Percentiles rank a stretch among this genome's conserved stretches.
These are phyloP conservation scores for Aspergillus fumigatiaffinis DNA, from an alignment of 2,329 filamentous ascomycete species.

Conservation along the genomic window DNA sequence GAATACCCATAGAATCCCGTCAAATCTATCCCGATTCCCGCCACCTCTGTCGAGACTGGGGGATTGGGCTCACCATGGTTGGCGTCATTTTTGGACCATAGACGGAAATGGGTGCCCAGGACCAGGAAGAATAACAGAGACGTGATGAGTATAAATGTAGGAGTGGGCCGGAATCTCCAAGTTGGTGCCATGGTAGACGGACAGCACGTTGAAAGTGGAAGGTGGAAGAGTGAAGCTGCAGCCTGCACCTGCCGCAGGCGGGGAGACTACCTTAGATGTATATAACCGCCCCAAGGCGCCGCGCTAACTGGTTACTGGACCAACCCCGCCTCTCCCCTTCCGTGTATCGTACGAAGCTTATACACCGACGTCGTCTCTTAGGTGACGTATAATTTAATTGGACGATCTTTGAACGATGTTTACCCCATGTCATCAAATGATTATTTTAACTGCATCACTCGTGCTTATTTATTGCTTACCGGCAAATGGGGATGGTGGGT, in stretches of 20 bases:
- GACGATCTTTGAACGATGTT: too few species aligned
- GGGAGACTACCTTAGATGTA: too few species aligned
- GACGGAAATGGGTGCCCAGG: neutral
- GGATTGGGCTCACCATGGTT: neutral
- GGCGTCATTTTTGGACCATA: neutral
- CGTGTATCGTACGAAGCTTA: too few species aligned
- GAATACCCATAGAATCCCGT: neutral
- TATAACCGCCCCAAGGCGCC: too few species aligned
- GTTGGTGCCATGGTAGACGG: neutral
- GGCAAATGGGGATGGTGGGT: too few species aligned
- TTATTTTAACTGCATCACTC: too few species aligned
- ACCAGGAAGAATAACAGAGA: neutral
- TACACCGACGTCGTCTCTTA: too few species aligned
- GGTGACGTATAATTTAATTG: too few species aligned
- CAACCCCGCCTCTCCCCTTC: too few species aligned
- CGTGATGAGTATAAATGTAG: neutral
- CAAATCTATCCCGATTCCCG: neutral
- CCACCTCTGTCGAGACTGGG: neutral
- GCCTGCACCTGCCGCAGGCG: slow-evolving; percentile 3
- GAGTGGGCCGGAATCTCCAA: neutral
- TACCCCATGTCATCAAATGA: too few species aligned
- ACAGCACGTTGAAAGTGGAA: neutral
- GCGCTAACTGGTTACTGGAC: too few species aligned
- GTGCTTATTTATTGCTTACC: too few species aligned
- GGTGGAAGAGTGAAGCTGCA: neutral